phyloP scores from a whole-genome alignment of 2,329 filamentous ascomycete genomes.

The Aspergillus awamori region DNA sequence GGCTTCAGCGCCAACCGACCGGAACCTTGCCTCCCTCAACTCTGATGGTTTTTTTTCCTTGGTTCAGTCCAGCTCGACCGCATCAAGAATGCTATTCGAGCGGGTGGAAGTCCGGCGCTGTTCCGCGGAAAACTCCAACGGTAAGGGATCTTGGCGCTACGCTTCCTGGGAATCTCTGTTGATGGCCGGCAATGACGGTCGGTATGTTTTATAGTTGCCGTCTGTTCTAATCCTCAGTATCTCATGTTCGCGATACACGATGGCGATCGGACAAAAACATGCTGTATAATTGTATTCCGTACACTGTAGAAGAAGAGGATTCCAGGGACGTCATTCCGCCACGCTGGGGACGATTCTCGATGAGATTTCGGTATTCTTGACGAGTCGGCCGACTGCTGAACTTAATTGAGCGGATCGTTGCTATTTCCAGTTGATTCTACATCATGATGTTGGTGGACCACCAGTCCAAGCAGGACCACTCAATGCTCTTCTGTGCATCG shows the following conservation, averaged over 20 bases:
- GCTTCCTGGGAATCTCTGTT: background rate
- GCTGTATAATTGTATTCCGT: background rate
- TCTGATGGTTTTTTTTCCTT: background rate
- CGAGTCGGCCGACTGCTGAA: background rate
- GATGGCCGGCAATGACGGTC: background rate
- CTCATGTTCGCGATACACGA: background rate
- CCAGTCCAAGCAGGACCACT: no score
- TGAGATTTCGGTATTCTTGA: background rate
- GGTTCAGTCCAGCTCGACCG: background rate
- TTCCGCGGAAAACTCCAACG: conserved; percentile 4
- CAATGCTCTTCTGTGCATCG: no score
- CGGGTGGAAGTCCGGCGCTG: conserved; percentile 10
- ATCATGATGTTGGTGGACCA: background rate
- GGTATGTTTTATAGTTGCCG: background rate
- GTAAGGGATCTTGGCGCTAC: conserved; percentile 7
- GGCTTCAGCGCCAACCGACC: conserved; percentile 16
- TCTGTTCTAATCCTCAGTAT: background rate
- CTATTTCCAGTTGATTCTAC: background rate
- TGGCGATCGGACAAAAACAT: background rate
- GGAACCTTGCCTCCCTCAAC: conserved; percentile 9
- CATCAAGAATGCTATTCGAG: conserved; percentile 9
- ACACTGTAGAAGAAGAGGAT: background rate
- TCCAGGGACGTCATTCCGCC: background rate
- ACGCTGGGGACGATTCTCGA: background rate
- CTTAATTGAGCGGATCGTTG: background rate